Evolutionary conservation across 208 protist species (phyloP), one percentile per base, ranked within the genome.

Genomic region (Acanthamoeba triangularis): DNA sequence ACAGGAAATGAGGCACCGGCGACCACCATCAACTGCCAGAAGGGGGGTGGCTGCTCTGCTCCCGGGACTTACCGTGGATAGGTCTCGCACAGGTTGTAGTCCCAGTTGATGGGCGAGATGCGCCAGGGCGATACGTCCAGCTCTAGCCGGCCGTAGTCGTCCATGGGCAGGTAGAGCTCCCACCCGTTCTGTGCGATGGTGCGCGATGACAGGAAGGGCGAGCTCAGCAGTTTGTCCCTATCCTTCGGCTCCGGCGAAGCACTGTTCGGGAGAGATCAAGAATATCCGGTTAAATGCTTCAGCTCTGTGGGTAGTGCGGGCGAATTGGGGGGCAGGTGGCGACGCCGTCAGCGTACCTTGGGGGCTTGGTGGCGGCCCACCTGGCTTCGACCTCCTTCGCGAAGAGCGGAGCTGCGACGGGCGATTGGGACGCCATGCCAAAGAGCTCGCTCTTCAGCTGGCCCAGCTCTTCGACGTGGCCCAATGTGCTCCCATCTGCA

Each of bases 391-490:
- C 56, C 23, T 93, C 87, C 47, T 93, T 93, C 2, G 87, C 18
- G 35, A 93, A 93, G 87, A 93, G 87, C 25, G 87, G 61, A 69
- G 61, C 56, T 23, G 49, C 35, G 59, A 93, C 59, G 41, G 56
- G 61, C 18, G 87, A 93, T 1, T 41, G 14, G 20, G 87, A 76
- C 11, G 56, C 61, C 65, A 93, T 93, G 11, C 87, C 87, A 47
- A 93, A 93, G 87, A 93, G 87, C 35, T 93, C 87, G 25, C 35
- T 41, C 65, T 93, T 93, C 3, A 93, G 87, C n/a, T 69, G 65
- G 3, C 49, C 87, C 37, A 93, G 87, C 28, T 74, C 61, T 7
- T 28, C 56, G 56, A 69, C 61, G 20, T 69, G 61, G 61, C 6
- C 20, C n/a, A 23, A 18, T n/a, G n/a, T n/a, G n/a, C n/a, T n/a